Base-by-base conservation (phyloP, 2,329 filamentous ascomycete genomes). In the Tolypocladium pustulatum region DNA sequence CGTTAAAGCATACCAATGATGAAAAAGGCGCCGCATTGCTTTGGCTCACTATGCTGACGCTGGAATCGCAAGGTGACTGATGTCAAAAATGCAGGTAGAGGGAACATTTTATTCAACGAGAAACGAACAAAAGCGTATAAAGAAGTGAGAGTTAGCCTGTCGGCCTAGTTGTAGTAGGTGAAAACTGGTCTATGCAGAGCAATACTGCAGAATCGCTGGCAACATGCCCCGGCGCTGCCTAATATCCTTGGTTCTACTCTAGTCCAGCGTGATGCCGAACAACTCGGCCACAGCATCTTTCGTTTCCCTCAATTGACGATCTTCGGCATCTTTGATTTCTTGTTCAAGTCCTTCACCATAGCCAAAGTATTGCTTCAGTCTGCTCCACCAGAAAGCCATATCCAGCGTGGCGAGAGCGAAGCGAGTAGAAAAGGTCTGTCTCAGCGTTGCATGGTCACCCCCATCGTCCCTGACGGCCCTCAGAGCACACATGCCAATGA, bases 401-500 rank as follows among this genome's bases (percentile, higher is more conserved):
- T 55, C 54, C 8, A 55, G 54, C 25, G 37, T 22, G 15, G 43
- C 2, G 20, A 55, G 36, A 27, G 54, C 7, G 10, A 43, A 9
- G 13, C 54, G 54, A 20, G 27, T 15, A 5, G 54, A 41, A 5
- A 41, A 9, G 12, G 32, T 30, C 30, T 41, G 22, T 17, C 17
- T 34, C 15, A 27, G 12, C 3, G 54, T 30, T 22, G 6, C 13
- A 27, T 17, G 41, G 22, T 38, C 27, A 10, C 37, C 36, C 8
- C 54, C 54, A 40, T 55, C 54, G 25, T 41, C 54, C 20, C 36
- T 20, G 36, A 55, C 36, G 37, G 54, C 54, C 6, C 17, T 40
- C 25, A 55, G 25, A 25, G 54, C 54, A 41, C 22, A 40, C 34
- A 38, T 30, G 7, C 58, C 84, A 0, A 84, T 87, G 59, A 88